phyloP scores from a whole-genome alignment of 2,329 filamentous ascomycete genomes.

The Pseudocercospora pini-densiflorae region DNA sequence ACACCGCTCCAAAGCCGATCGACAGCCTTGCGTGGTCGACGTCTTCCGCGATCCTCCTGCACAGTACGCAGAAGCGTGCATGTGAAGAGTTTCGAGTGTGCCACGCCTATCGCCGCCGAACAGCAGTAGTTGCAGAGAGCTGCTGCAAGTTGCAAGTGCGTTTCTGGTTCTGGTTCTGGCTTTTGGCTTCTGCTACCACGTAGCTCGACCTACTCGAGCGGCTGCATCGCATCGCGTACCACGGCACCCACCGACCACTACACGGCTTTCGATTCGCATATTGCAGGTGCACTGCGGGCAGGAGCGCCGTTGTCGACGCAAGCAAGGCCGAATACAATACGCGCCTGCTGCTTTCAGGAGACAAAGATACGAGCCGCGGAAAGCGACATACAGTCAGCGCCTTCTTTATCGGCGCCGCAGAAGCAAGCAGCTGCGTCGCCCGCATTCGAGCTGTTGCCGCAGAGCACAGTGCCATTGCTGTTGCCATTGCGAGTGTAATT shows the following conservation, averaged over 20 bases:
- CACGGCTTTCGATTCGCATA: conserved; percentile 4
- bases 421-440: background rate
- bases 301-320: background rate
- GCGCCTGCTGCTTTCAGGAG: conserved; percentile 9
- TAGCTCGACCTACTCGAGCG: background rate
- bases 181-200: background rate
- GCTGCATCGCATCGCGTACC: background rate
- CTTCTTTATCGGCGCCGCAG: background rate
- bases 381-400: background rate
- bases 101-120: background rate
- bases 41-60: conserved; percentile 1
- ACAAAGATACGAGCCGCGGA: background rate
- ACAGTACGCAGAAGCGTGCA: background rate
- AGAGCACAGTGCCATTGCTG: background rate
- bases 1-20: conserved; percentile 5
- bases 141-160: background rate
- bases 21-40: conserved; percentile 9
- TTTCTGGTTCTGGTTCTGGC: background rate
- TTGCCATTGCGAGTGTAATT: background rate
- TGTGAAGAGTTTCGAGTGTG: conserved; percentile 5
- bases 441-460: background rate
- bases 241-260: background rate
- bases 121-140: too few relatives aligned
- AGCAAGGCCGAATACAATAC: background rate
- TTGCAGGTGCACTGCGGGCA: conserved; percentile 11